phyloP scores from a whole-genome alignment of 176 grass and related monocot genomes.

The Poa annua region DNA sequence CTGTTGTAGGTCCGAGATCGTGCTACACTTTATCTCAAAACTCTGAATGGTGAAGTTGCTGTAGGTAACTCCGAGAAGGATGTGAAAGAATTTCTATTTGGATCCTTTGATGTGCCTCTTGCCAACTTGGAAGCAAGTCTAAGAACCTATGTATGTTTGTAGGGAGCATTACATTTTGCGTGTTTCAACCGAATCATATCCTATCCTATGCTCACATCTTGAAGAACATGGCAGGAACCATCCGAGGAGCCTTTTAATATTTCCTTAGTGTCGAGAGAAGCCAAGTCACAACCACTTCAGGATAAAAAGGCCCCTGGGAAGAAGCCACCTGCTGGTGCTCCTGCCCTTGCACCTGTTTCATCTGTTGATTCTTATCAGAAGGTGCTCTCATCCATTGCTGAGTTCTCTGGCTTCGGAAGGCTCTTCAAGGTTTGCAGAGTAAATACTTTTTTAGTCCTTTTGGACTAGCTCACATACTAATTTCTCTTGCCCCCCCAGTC shows the following conservation, averaged over 20 bases:
- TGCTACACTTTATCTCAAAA: constrained; percentile 93
- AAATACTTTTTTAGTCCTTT: constrained; percentile 29
- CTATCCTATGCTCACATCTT: constrained; percentile 38
- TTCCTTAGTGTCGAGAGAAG: constrained; percentile 79
- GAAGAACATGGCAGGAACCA: constrained; percentile 66
- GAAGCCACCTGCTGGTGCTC: constrained; percentile 56
- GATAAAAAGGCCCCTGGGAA: constrained; percentile 88
- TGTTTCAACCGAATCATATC: constrained; percentile 17
- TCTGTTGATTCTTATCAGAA: constrained; percentile 86
- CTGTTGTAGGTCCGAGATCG: constrained; percentile 83
- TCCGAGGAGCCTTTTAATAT: constrained; percentile 92
- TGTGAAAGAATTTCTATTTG: constrained; percentile 87
- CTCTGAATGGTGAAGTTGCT: constrained; percentile 64
- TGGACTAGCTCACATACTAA: constrained; percentile 34
- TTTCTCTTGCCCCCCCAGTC: constrained; percentile 55
- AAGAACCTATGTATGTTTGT: constrained; percentile 75
- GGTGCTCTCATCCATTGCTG: constrained; percentile 85
- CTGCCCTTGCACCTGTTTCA: constrained; percentile 57
- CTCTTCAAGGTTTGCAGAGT: constrained; percentile 80
- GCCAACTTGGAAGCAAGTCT: constrained; percentile 92
- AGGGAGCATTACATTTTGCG: constrained; percentile 28
- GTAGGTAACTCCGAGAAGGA: constrained; percentile 72
- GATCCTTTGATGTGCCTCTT: constrained; percentile 94
- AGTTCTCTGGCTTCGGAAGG: constrained; percentile 81
- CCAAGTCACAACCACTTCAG: constrained; percentile 68